These are phyloP conservation scores for Inga laurina DNA, from an alignment of 306 rosid genomes.

Conservation along the genomic window DNA sequence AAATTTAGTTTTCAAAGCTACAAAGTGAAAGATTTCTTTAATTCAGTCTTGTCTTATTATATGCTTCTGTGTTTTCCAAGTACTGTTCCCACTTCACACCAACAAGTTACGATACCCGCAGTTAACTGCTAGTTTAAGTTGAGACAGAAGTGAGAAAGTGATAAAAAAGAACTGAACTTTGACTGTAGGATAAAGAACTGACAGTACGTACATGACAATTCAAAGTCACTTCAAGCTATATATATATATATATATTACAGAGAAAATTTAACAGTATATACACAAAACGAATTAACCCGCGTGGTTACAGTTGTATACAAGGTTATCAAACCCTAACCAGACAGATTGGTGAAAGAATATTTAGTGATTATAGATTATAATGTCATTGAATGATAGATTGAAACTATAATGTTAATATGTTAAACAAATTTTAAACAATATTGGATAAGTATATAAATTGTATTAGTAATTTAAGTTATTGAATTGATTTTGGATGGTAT, in stretches of 20 bases:
- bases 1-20: neutral
- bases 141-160: conserved; percentile 31
- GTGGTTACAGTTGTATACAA: neutral
- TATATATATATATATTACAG: conserved; percentile 29
- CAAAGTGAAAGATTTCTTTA: neutral
- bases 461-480: no score
- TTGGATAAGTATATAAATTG: no score
- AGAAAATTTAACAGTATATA: conserved; percentile 29
- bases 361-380: no score
- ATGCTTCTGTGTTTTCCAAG: neutral
- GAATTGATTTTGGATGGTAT: no score
- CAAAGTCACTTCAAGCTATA: conserved; percentile 49
- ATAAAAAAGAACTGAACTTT: conserved; percentile 22
- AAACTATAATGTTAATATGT: no score
- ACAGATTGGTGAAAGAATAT: no score
- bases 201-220: conserved; percentile 41
- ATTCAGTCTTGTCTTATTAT: neutral
- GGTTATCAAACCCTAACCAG: no score
- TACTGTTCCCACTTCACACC: neutral
- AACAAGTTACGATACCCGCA: conserved; percentile 30
- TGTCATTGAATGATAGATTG: no score
- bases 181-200: conserved; percentile 46
- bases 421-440: no score
- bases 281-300: conserved; percentile 13
- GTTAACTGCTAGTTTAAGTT: conserved; percentile 44